These are phyloP conservation scores for Begonia peltatifolia DNA, from an alignment of 306 rosid species.

Conservation along the genomic window DNA sequence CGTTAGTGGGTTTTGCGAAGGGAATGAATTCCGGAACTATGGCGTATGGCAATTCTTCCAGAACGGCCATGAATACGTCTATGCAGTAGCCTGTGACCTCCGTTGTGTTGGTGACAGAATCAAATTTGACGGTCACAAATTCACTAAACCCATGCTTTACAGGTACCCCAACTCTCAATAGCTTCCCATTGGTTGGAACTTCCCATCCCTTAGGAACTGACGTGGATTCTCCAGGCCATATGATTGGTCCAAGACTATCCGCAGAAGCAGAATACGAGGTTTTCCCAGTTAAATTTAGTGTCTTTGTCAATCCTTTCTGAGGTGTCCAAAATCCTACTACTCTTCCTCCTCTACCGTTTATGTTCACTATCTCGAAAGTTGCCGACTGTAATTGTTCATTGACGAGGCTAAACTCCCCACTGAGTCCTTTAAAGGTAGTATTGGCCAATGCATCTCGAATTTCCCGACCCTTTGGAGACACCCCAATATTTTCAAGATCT, in stretches of 20 bases:
- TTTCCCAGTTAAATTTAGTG: neutral
- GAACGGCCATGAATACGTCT: constrained; percentile 16
- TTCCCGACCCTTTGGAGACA: constrained; percentile 22
- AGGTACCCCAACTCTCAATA: constrained; percentile 27
- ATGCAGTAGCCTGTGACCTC: constrained; percentile 14
- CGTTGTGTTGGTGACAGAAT: constrained; percentile 1
- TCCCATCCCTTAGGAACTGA: constrained; percentile 27
- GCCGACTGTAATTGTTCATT: constrained; percentile 15
- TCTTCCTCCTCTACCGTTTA: constrained; percentile 24
- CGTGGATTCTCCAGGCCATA: constrained; percentile 29
- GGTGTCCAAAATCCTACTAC: constrained; percentile 38
- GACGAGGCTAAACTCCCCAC: constrained; percentile 10
- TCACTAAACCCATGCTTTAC: constrained; percentile 10
- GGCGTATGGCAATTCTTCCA: constrained; percentile 13
- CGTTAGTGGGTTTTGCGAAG: constrained; percentile 5
- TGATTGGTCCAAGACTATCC: neutral
- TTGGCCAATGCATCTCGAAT: constrained; percentile 19
- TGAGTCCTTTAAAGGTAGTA: constrained; percentile 10
- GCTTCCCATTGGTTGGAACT: constrained; percentile 10
- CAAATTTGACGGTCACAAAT: constrained; percentile 7
- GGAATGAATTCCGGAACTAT: constrained; percentile 19
- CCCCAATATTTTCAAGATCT: constrained; percentile 27
- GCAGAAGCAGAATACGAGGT: too few species aligned
- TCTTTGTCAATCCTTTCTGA: constrained; percentile 17
- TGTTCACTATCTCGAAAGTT: constrained; percentile 18